A percentile compares a stretch with the other conserved stretches of the same genome.
Evolutionary conservation across 2,329 filamentous ascomycete species (phyloP).

Genomic region (Juglanconis sp.): DNA sequence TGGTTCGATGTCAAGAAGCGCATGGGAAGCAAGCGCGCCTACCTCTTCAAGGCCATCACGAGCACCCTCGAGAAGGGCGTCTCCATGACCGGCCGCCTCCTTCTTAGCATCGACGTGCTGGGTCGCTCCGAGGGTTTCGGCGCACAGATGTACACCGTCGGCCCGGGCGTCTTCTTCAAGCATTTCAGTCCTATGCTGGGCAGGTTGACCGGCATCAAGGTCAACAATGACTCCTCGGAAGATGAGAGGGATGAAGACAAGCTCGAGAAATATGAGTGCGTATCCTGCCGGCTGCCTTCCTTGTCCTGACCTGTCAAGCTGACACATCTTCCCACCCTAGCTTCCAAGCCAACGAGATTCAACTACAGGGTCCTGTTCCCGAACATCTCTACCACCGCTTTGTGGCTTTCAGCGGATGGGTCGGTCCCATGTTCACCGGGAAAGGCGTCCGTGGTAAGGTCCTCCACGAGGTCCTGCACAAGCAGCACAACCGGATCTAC

Average conservation of each 20-base stretch:
- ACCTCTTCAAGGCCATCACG: constrained; percentile 67
- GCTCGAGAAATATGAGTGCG: constrained; percentile 74
- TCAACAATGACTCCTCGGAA: constrained; percentile 52
- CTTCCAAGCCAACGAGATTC: constrained; percentile 91
- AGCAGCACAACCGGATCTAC: constrained; percentile 86
- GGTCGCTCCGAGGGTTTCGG: constrained; percentile 68
- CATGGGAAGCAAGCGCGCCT: constrained; percentile 82
- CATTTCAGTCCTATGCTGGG: constrained; percentile 91
- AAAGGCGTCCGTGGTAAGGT: constrained; percentile 75
- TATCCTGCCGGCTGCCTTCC: constrained; percentile 12
- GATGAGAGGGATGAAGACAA: constrained; percentile 37
- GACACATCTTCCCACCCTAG: constrained; percentile 39
- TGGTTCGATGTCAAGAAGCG: constrained; percentile 76
- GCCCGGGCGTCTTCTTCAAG: constrained; percentile 71
- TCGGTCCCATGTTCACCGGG: constrained; percentile 82
- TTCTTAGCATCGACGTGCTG: constrained; percentile 73
- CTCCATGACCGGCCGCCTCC: constrained; percentile 68
- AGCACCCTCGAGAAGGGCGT: constrained; percentile 58
- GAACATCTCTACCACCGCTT: constrained; percentile 82
- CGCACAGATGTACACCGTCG: constrained; percentile 75
- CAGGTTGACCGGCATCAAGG: constrained; percentile 69
- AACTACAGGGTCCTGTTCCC: constrained; percentile 80
- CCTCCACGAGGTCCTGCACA: constrained; percentile 80
- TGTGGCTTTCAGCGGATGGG: constrained; percentile 88
- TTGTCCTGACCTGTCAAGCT: no score